Base-by-base conservation (phyloP, 495 filamentous ascomycete genomes). In the Aspergillus hancockii region DNA sequence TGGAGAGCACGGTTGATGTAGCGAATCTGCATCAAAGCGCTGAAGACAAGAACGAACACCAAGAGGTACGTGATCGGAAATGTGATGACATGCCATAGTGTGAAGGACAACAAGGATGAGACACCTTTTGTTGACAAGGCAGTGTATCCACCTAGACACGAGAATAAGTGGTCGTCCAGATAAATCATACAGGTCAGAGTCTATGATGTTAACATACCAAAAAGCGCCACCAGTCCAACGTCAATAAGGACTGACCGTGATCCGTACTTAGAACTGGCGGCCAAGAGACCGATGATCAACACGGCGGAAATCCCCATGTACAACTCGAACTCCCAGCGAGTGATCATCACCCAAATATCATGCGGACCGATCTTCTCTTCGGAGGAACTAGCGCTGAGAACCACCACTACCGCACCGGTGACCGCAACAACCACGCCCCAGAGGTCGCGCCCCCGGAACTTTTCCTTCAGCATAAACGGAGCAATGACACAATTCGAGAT, bases 401-500 rank as follows among this genome's bases (percentile, higher is more conserved):
- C 94, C 7, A 98, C 92, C 0, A 88, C 89, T 14, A 97, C 92
- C n/a, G 91, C 93, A 30, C 94, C 94, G 41, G 77, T 85, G 43
- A 97, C 83, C 23, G 93, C 86, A 55, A 97, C 78, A 28, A 96
- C 63, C 3, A 98, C 93, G 30, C 94, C 94, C 77, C 91, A 86
- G 30, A 91, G 84, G 71, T 98, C 94, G n/a, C 90, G 87, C 58
- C 75, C 77, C 23, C 94, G 87, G 63, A 98, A 95, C 47, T 79
- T 75, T 71, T 98, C 94, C 63, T 96, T 93, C 61, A 98, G 84
- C 75, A 98, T 81, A 64, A 92, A 85, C 28, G 94, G 94, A 8
- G 94, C 94, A 71, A 98, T 95, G 49, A 98, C 82, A 68, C 94
- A 98, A 71, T 98, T 98, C 49, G 92, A 96, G 23, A 98, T 86